phyloP scores from a whole-genome alignment of 176 grass and related monocot species.

The Canna indica region DNA sequence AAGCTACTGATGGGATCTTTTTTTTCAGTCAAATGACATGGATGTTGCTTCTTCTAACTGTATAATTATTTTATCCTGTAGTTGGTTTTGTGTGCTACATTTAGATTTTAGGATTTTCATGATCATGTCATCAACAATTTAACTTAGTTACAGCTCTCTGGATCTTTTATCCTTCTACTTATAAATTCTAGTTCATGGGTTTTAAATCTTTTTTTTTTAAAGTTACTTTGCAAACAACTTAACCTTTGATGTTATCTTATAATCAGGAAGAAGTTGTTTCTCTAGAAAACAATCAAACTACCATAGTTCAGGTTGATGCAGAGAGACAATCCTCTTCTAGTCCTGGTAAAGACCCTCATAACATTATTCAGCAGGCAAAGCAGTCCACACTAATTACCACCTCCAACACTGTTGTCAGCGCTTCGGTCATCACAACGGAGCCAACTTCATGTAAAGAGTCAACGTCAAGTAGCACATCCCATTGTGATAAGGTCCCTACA shows the following conservation, averaged over 20 bases:
- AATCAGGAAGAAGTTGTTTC: constrained; percentile 58
- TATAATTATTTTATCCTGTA: no score
- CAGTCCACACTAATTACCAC: constrained; percentile 28
- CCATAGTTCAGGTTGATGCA: constrained; percentile 42
- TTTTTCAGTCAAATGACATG: no score
- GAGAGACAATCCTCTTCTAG: constrained; percentile 39
- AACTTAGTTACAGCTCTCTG: no score
- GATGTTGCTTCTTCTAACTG: no score
- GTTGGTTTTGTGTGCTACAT: no score
- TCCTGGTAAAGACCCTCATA: constrained; percentile 40
- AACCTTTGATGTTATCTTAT: constrained; percentile 1
- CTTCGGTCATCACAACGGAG: constrained; percentile 15
- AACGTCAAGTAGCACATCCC: constrained; percentile 23
- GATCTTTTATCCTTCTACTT: neutral
- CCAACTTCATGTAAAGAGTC: constrained; percentile 23
- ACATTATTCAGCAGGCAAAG: constrained; percentile 44
- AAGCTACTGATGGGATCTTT: no score
- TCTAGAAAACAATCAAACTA: constrained; percentile 35
- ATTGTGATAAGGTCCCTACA: constrained; percentile 29
- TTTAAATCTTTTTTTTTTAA: neutral
- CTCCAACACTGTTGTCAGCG: constrained; percentile 5
- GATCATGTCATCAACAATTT: no score
- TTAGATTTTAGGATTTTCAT: no score
- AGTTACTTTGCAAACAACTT: neutral
- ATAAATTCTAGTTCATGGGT: neutral